Evolutionary conservation across 331 rosid species (phyloP).

Genomic region (Telfairia occidentalis): DNA sequence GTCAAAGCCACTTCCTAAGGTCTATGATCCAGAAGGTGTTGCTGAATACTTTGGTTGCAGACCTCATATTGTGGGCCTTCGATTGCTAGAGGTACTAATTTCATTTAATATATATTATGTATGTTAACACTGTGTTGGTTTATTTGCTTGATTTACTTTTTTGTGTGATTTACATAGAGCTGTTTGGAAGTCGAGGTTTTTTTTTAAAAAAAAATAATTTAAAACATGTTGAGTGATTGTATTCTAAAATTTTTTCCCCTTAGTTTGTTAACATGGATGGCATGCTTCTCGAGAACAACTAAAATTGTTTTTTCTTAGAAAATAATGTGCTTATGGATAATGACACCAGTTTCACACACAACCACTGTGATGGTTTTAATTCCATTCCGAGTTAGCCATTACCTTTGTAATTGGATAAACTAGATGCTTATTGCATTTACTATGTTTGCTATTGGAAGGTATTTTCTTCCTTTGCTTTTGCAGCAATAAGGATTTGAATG

Average conservation of each 20-base stretch:
- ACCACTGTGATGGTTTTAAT: neutral
- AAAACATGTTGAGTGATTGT: neutral
- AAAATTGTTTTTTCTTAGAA: neutral
- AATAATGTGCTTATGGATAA: neutral
- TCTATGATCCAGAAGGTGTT: conserved; percentile 59
- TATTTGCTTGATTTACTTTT: neutral
- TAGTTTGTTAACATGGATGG: neutral
- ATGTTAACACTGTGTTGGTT: neutral
- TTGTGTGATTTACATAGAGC: neutral
- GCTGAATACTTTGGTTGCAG: conserved; percentile 62
- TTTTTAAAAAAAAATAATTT: too few relatives aligned
- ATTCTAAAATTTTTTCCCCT: neutral
- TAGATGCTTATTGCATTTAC: conserved; percentile 19
- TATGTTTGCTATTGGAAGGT: conserved; percentile 43
- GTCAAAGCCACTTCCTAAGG: conserved; percentile 91
- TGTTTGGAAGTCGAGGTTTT: neutral
- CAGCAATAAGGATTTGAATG: conserved; percentile 59
- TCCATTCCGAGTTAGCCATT: conserved; percentile 6
- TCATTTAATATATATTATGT: neutral
- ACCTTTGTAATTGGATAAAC: conserved; percentile 6
- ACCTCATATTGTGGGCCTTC: conserved; percentile 73
- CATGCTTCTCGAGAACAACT: neutral
- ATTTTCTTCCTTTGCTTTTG: conserved; percentile 62
- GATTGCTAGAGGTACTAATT: conserved; percentile 64
- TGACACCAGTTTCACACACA: neutral